Conservation (phyloP, 441 rosid species). For the Gossypium gossypioides region DNA sequence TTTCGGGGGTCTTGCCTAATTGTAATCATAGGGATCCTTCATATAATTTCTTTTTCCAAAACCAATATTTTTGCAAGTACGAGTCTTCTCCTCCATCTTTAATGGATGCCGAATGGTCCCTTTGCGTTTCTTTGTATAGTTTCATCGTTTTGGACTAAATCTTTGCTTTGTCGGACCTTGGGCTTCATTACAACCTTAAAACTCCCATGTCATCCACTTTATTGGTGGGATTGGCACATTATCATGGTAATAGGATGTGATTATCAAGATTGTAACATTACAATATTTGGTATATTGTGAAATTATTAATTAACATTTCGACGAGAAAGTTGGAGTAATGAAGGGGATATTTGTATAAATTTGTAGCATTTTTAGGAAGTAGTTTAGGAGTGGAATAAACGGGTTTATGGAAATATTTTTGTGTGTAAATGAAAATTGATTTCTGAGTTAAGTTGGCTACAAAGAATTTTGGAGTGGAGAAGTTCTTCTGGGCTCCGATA, state of each 20-base stretch:
- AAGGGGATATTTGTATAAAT: neutral
- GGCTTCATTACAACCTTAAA: neutral
- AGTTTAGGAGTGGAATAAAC: neutral
- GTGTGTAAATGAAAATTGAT: neutral
- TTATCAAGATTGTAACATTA: too few species aligned
- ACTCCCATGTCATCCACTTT: too few species aligned
- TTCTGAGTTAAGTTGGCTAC: too few species aligned
- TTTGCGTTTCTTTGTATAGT: neutral
- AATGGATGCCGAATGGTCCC: neutral
- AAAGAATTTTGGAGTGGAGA: neutral
- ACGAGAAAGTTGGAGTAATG: neutral
- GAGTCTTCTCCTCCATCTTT: too few species aligned
- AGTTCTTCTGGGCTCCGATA: neutral
- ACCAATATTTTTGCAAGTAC: neutral
- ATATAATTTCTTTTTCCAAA: neutral
- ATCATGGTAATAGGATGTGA: too few species aligned
- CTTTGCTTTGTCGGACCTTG: neutral
- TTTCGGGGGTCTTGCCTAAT: neutral
- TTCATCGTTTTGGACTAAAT: conserved; percentile 1
- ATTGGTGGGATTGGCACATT: too few species aligned
- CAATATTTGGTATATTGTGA: too few species aligned
- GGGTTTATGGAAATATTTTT: neutral
- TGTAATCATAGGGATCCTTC: neutral
- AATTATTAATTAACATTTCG: too few species aligned
- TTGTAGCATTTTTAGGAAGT: too few species aligned